phyloP scores from a whole-genome alignment of 2,329 filamentous ascomycete species.

The Verticillium tricorpus region DNA sequence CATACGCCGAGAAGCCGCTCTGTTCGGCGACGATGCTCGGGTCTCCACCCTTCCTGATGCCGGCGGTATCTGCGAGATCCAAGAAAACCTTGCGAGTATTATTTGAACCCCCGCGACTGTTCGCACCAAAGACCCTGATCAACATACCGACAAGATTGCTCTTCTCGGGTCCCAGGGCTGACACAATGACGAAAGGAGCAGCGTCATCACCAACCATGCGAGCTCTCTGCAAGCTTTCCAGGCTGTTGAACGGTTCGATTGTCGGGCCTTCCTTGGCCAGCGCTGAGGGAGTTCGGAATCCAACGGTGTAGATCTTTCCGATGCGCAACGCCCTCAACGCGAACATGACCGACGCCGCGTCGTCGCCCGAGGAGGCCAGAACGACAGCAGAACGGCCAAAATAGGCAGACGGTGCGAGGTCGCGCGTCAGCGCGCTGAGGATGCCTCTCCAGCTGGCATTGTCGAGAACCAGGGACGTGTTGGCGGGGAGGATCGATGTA shows the following conservation, averaged over 20 bases:
- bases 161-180: conserved; percentile 73
- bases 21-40: conserved; percentile 66
- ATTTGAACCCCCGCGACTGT: conserved; percentile 28
- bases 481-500: conserved; percentile 33
- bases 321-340: conserved; percentile 72
- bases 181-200: conserved; percentile 77
- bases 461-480: conserved; percentile 64
- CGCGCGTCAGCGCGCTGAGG: conserved; percentile 71
- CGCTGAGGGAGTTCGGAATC: conserved; percentile 62
- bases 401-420: conserved; percentile 80
- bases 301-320: conserved; percentile 78
- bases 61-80: conserved; percentile 63
- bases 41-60: conserved; percentile 60
- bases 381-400: conserved; percentile 71
- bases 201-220: conserved; percentile 43
- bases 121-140: conserved; percentile 62
- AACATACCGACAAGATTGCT: conserved; percentile 74
- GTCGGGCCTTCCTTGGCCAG: conserved; percentile 60
- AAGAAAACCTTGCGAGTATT: conserved; percentile 67
- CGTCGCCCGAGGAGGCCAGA: conserved; percentile 66
- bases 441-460: conserved; percentile 87
- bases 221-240: conserved; percentile 57
- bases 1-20: conserved; percentile 76
- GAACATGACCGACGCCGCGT: conserved; percentile 75
- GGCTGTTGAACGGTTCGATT: conserved; percentile 74